phyloP scores from a whole-genome alignment of 176 grass and related monocot genomes.

The Phoenix dactylifera region DNA sequence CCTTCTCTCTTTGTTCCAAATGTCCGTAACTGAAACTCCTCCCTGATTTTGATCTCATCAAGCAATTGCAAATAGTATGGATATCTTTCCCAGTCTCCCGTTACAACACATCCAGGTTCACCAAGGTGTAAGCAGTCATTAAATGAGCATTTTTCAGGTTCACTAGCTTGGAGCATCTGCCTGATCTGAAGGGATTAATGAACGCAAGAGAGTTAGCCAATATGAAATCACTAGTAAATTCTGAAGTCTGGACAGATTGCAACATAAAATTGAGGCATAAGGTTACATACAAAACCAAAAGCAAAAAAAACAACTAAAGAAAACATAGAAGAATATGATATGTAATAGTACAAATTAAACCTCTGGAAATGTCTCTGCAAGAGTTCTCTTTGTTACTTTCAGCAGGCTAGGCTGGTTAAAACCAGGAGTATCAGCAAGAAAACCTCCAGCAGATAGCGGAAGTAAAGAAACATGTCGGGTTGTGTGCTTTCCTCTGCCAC shows the following conservation, averaged over 20 bases:
- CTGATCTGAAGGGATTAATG: conserved; percentile 55
- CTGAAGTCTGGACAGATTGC: too few species aligned
- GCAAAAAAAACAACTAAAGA: not conserved
- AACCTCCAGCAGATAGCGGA: conserved; percentile 65
- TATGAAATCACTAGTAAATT: too few species aligned
- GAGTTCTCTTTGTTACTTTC: conserved; percentile 79
- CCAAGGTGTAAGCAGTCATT: conserved; percentile 85
- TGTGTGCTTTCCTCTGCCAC: conserved; percentile 92
- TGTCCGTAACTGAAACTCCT: conserved; percentile 81
- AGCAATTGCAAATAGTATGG: conserved; percentile 90
- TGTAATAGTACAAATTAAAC: conserved; percentile 23
- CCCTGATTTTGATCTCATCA: conserved; percentile 96
- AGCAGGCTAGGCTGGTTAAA: conserved; percentile 93
- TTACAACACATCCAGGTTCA: conserved; percentile 76
- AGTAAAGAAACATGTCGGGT: conserved; percentile 93
- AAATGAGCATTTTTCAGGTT: conserved; percentile 64
- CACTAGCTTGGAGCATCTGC: conserved; percentile 47
- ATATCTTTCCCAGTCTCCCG: conserved; percentile 94
- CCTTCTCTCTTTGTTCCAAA: conserved; percentile 91
- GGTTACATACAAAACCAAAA: too few species aligned
- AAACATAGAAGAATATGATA: not conserved
- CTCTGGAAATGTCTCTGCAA: conserved; percentile 80
- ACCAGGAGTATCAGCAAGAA: conserved; percentile 92
- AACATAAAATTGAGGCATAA: too few species aligned
- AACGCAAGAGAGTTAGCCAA: conserved; percentile 12